Evolutionary conservation across 495 filamentous ascomycete genomes (phyloP), one percentile per base, ranked within the genome.

Genomic region (Podospora conica): DNA sequence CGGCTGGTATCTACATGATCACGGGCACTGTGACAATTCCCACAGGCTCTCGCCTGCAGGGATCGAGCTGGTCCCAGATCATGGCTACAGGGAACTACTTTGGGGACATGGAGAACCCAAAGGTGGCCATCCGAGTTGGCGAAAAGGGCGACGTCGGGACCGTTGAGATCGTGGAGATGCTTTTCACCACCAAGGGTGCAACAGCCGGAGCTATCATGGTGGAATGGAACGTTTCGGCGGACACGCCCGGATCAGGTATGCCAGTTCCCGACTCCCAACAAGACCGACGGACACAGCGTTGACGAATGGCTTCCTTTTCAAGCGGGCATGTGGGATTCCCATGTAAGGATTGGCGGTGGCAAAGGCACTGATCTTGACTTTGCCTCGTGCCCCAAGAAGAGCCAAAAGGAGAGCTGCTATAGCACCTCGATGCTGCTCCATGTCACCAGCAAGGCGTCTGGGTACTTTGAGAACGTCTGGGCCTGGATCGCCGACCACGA

Each of bases 401-500:
- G 54, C 9, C 54, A 64, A 22, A 74, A 77, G 29, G 48, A 64
- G 0, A 66, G 61, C 2, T 88, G 85, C 71, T 81, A 78, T 66
- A 83, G 81, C 3, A 85, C 87, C 2, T 86, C 86, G 74, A 75
- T 89, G 74, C 75, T 92, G 31, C 74, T 97, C 15, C 91, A 94
- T 70, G 75, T 96, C 22, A 92, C 91, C 2, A 71, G 81, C 31
- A 78, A 84, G n/a, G 88, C 84, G 1, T 86, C 83, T 25, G 83
- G 87, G 8, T 95, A 96, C 74, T 74, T 96, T 25, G 92, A 96
- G 76, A 96, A 96, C 74, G 84, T 84, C 57, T 96, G 92, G 93
- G 87, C 88, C 72, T 97, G 92, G 93, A 90, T 91, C 22, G 85
- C 91, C 0, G 93, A 96, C 74, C 92, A 96, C 78, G 90, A 91